A percentile compares a stretch with the other conserved stretches of the same genome.
These are phyloP conservation scores for Dictyostelium citrinum DNA, from an alignment of 78 protist genomes.

Conservation along the genomic window DNA sequence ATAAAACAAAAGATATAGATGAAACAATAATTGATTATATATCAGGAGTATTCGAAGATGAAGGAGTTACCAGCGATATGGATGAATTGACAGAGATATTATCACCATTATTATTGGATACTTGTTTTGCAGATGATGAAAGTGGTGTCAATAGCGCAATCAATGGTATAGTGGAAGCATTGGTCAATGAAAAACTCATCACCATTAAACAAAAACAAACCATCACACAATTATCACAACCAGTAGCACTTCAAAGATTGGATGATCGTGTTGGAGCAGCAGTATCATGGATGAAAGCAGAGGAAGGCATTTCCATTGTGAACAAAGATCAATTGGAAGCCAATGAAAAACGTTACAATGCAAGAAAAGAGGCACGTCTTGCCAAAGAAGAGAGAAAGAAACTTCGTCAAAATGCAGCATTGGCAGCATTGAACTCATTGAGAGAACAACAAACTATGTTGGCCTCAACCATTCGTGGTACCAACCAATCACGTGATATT, in stretches of 20 bases:
- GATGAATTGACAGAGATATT: constrained; percentile 65
- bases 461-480: constrained; percentile 39
- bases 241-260: constrained; percentile 10
- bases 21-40: constrained; percentile 80
- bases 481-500: constrained; percentile 60
- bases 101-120: constrained; percentile 75
- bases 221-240: neutral
- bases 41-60: constrained; percentile 72
- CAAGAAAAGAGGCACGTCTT: constrained; percentile 45
- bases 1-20: constrained; percentile 41
- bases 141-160: neutral
- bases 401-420: constrained; percentile 43
- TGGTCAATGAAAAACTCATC: neutral
- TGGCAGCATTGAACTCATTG: constrained; percentile 30
- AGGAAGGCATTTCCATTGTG: constrained; percentile 56
- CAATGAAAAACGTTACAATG: constrained; percentile 63
- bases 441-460: constrained; percentile 47
- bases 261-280: constrained; percentile 76
- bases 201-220: constrained; percentile 1
- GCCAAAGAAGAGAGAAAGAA: constrained; percentile 58
- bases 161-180: neutral
- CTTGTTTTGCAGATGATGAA: constrained; percentile 13
- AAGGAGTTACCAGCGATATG: constrained; percentile 19
- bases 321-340: constrained; percentile 62
- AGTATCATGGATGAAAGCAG: constrained; percentile 74